Evolutionary conservation across 176 grass and related monocot genomes (phyloP), one percentile per base, ranked within the genome.

Genomic region (Microstegium vimineum): DNA sequence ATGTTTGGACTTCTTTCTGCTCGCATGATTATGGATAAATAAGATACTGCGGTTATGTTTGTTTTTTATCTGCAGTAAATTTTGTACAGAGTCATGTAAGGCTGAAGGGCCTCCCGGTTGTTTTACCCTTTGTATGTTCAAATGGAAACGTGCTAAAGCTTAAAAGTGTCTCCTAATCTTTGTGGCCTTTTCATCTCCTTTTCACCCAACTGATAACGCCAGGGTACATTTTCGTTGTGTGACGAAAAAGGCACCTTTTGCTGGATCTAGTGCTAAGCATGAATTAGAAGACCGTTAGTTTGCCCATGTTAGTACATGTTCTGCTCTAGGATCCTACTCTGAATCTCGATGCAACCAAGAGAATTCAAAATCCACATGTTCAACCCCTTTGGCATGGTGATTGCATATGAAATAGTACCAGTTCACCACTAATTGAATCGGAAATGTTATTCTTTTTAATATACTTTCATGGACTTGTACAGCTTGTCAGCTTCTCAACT

Each of bases 61-160:
- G 78, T 69, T 74, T 62, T 62, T 31, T 3, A 60, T 61, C 60
- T 32, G 8, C 32, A 16, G 59, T 8, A 82, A 73, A 22, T 74
- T 68, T 74, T 90, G 74, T 86, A 86, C 64, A 90, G 35, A n/a
- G 12, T 90, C 45, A 38, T 82, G 83, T 82, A 78, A 59, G 57
- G 17, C 61, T 27, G 45, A 66, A 76, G 56, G 18, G 17, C 0
- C 49, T 30, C 22, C 5, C 3, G 1, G 43, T 63, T 77, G 3
- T 38, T 83, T 42, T 23, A 26, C 37, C 62, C 15, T 75, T 74
- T 84, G 69, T 66, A 66, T 49, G 25, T 4, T 64, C 28, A 61
- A 68, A 68, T 81, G 9, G 73, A 78, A 76, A 80, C 52, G 20
- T 70, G 70, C n/a, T 66, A 68, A 54, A 80, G 63, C 8, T 70